These are phyloP conservation scores for Cryomyces minteri DNA, from an alignment of 495 filamentous ascomycete species.

Conservation along the genomic window DNA sequence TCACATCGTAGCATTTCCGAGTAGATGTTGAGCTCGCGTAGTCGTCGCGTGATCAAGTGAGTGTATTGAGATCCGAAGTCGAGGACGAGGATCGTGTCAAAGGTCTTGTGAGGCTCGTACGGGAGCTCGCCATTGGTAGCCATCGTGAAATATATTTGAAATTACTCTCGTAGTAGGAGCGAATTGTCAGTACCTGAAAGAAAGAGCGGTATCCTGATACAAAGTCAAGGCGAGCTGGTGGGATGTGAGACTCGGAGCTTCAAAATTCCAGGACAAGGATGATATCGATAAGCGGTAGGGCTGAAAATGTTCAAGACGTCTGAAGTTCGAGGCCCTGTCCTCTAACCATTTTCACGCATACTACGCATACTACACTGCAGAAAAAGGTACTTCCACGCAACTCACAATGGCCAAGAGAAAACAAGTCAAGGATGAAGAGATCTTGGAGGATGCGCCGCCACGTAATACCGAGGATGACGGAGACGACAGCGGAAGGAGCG, in stretches of 20 bases:
- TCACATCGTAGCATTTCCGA: slow-evolving; percentile 90
- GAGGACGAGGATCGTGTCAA: slow-evolving; percentile 47
- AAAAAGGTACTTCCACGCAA: neutral
- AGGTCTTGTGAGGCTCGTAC: slow-evolving; percentile 33
- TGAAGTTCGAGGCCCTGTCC: neutral
- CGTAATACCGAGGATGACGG: slow-evolving; percentile 1
- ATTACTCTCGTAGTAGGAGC: neutral
- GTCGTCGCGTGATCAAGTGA: slow-evolving; percentile 59
- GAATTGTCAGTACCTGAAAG: no score
- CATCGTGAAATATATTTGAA: slow-evolving; percentile 6
- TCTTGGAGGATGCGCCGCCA: slow-evolving; percentile 7
- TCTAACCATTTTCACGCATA: neutral
- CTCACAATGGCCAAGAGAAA: slow-evolving; percentile 14
- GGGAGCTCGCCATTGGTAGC: slow-evolving; percentile 17
- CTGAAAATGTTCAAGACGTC: neutral
- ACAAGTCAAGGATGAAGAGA: slow-evolving; percentile 5
- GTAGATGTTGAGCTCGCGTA: slow-evolving; percentile 71
- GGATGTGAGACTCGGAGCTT: neutral
- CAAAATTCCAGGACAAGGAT: neutral
- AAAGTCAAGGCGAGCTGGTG: no score
- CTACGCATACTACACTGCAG: neutral
- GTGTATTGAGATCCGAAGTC: slow-evolving; percentile 53
- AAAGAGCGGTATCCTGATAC: no score
- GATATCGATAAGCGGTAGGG: neutral
- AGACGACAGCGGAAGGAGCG: slow-evolving; percentile 8